These are phyloP conservation scores for Eucalyptus sp. DNA, from an alignment of 345 rosid genomes.

Conservation along the genomic window DNA sequence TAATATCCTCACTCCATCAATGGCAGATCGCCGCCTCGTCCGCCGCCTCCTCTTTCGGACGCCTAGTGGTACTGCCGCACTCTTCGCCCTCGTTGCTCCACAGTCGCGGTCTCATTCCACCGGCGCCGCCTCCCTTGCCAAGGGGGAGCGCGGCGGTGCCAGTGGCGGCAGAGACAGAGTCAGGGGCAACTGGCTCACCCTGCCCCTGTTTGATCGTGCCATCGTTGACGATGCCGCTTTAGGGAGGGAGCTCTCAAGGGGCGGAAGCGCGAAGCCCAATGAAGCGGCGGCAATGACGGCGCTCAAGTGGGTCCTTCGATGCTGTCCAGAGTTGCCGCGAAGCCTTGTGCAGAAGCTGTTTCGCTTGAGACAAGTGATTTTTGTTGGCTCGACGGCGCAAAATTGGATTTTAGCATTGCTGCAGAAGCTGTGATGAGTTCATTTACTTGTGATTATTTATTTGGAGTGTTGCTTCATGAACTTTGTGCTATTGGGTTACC, in stretches of 20 bases:
- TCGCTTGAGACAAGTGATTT: slow-evolving; percentile 65
- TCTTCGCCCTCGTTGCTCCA: not conserved
- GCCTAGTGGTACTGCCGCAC: not conserved
- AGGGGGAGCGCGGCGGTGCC: not conserved
- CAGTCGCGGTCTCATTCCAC: slow-evolving; percentile 7
- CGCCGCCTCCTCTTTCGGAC: slow-evolving; percentile 8
- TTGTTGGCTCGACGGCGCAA: not conserved
- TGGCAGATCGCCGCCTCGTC: slow-evolving; percentile 12
- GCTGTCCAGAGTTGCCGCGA: slow-evolving; percentile 78
- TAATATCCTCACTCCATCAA: not conserved
- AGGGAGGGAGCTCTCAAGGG: slow-evolving; percentile 27
- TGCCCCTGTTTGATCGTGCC: slow-evolving; percentile 47
- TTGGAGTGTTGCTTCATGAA: not conserved
- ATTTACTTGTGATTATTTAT: not conserved
- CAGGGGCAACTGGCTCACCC: slow-evolving; percentile 49
- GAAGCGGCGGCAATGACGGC: slow-evolving; percentile 35
- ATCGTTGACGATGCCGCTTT: slow-evolving; percentile 20
- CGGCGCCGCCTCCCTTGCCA: not conserved
- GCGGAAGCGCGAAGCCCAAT: not conserved
- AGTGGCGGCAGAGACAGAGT: not conserved
- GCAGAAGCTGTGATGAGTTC: not conserved
- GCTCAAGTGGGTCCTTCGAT: slow-evolving; percentile 66
- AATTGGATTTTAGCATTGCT: not conserved
- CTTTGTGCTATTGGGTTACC: not conserved
- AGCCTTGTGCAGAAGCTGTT: slow-evolving; percentile 79